Conservation (phyloP, 2,329 filamentous ascomycete species). For the Fusarium fujikuroi region DNA sequence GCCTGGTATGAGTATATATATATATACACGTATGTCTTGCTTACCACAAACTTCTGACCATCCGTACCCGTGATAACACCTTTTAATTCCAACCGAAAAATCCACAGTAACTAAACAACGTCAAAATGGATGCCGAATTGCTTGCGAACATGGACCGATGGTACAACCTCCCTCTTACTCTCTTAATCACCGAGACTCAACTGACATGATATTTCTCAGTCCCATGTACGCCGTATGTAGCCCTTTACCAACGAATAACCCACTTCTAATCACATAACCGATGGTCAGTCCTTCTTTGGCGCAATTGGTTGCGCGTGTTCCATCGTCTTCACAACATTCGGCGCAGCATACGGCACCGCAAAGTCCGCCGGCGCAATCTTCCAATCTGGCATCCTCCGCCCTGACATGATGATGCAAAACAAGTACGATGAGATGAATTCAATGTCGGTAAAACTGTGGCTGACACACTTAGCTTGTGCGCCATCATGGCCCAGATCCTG, state of each 20-base stretch:
- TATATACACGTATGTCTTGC: background rate
- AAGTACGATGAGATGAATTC: constrained; percentile 40
- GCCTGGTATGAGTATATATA: background rate
- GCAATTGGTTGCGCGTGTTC: constrained; percentile 55
- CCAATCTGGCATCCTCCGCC: constrained; percentile 55
- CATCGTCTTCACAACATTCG: constrained; percentile 64
- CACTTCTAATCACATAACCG: background rate
- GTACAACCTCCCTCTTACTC: constrained; percentile 32
- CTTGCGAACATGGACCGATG: constrained; percentile 52
- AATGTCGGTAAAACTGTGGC: background rate
- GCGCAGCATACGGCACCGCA: constrained; percentile 57
- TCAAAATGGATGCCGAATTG: constrained; percentile 47
- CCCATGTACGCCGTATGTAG: constrained; percentile 57
- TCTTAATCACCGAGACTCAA: background rate
- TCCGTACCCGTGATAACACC: background rate
- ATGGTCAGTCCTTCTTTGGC: constrained; percentile 54
- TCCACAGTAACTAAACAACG: background rate
- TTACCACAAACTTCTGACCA: background rate
- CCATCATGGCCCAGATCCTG: constrained; percentile 61
- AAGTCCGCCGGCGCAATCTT: constrained; percentile 58
- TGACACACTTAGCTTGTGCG: constrained; percentile 48
- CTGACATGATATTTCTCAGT: constrained; percentile 41
- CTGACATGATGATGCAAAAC: constrained; percentile 57
- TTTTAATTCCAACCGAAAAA: background rate
- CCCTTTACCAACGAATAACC: background rate